phyloP scores from a whole-genome alignment of 768 basidiomycete genomes.

The Pholiota molesta region DNA sequence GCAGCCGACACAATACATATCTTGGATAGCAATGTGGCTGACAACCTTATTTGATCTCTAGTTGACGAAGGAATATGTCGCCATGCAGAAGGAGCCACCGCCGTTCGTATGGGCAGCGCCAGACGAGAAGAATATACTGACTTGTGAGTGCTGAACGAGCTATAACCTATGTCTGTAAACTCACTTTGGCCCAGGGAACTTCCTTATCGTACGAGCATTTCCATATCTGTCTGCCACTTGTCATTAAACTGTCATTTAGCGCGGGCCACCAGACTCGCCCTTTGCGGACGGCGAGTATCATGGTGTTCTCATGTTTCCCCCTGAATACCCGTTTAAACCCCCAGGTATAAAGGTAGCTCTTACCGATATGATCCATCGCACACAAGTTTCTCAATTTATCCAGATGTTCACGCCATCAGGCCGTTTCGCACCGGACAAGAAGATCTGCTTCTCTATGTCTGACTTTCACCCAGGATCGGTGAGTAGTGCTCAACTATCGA shows the following conservation, averaged over 20 bases:
- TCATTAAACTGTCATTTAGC: slow-evolving; percentile 44
- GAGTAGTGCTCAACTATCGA: slow-evolving; percentile 27
- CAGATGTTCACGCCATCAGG: slow-evolving; percentile 93
- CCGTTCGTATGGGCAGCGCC: slow-evolving; percentile 96
- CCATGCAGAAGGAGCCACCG: slow-evolving; percentile 92
- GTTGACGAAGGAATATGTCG: slow-evolving; percentile 87
- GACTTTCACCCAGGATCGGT: slow-evolving; percentile 92
- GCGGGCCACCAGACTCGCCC: slow-evolving; percentile 92
- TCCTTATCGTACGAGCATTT: slow-evolving; percentile 79
- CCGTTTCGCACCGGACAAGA: slow-evolving; percentile 88
- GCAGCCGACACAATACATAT: not conserved
- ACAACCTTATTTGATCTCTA: slow-evolving; percentile 30
- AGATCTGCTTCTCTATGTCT: slow-evolving; percentile 98
- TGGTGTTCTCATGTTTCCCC: slow-evolving; percentile 87
- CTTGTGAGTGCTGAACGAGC: slow-evolving; percentile 60
- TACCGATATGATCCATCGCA: not conserved
- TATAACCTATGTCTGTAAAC: not conserved
- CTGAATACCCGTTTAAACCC: slow-evolving; percentile 96
- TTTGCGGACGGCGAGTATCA: slow-evolving; percentile 94
- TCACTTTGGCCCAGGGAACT: slow-evolving; percentile 72
- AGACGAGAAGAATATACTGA: slow-evolving; percentile 97
- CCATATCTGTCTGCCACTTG: slow-evolving; percentile 8
- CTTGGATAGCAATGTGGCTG: slow-evolving; percentile 12
- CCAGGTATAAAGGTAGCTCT: slow-evolving; percentile 88
- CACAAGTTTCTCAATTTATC: slow-evolving; percentile 1